These are phyloP conservation scores for Penicillium sp. DNA, from an alignment of 2,329 filamentous ascomycete genomes.

Conservation along the genomic window DNA sequence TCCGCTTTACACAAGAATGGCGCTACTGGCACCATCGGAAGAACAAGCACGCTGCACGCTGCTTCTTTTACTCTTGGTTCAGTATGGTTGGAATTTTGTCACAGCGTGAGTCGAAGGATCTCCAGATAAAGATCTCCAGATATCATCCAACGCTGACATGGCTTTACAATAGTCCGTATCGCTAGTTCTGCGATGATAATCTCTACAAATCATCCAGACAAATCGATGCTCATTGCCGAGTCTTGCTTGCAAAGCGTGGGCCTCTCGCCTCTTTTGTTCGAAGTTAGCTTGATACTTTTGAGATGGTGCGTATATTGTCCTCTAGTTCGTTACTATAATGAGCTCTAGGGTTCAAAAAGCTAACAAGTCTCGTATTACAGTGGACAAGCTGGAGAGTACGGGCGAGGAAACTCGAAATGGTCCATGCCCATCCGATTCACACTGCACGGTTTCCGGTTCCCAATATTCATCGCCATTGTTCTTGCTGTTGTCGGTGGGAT, in stretches of 20 bases:
- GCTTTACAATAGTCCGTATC: conserved; percentile 28
- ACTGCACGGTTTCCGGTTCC: conserved; percentile 33
- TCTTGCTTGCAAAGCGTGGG: conserved; percentile 29
- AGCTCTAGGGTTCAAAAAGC: not conserved
- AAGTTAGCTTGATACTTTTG: conserved; percentile 33
- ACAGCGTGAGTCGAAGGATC: conserved; percentile 26
- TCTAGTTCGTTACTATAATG: not conserved
- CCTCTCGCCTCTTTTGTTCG: conserved; percentile 35
- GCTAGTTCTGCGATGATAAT: conserved; percentile 29
- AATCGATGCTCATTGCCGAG: conserved; percentile 27
- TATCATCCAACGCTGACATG: not conserved
- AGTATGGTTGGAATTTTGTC: conserved; percentile 31
- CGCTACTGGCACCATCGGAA: conserved; percentile 33
- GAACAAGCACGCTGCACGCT: conserved; percentile 17
- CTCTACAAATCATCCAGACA: conserved; percentile 17
- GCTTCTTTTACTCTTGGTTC: conserved; percentile 32
- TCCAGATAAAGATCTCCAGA: not conserved
- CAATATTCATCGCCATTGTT: conserved; percentile 27
- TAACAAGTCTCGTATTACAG: conserved; percentile 9
- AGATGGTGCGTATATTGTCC: conserved; percentile 21
- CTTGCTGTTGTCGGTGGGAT: conserved; percentile 26
- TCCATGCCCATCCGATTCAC: conserved; percentile 24
- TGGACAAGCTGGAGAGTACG: conserved; percentile 31
- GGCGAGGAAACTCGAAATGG: conserved; percentile 30
- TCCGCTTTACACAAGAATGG: conserved; percentile 31